These are phyloP conservation scores for Penicillium hordei DNA, from an alignment of 2,329 filamentous ascomycete genomes.

Conservation along the genomic window DNA sequence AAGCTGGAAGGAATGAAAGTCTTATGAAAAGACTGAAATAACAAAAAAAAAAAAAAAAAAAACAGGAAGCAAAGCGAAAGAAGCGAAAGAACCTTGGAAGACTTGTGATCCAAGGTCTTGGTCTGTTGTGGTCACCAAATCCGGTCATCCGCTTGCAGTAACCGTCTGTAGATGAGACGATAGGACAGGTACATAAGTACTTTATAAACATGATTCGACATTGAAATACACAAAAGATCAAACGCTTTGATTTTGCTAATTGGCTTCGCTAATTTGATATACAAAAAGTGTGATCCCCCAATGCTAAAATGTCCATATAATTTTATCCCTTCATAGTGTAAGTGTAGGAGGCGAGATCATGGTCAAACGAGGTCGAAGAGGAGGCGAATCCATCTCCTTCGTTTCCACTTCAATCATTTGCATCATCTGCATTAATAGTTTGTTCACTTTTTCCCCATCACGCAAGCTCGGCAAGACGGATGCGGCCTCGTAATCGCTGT, in stretches of 20 bases:
- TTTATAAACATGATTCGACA: background rate
- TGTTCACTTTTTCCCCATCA: conserved; percentile 30
- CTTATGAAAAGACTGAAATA: conserved; percentile 1
- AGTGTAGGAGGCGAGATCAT: conserved; percentile 14
- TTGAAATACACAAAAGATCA: background rate
- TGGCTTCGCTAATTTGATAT: background rate
- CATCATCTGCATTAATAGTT: conserved; percentile 32
- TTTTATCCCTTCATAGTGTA: background rate
- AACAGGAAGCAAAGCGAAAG: background rate
- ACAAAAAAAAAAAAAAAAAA: background rate
- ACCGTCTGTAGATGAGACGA: background rate
- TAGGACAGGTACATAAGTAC: background rate
- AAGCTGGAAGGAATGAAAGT: background rate
- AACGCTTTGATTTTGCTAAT: background rate
- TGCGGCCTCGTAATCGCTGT: conserved; percentile 37
- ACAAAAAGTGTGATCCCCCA: background rate
- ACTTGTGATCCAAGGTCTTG: background rate
- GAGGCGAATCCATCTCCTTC: conserved; percentile 32
- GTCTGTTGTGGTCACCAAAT: conserved; percentile 21
- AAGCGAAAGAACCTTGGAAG: background rate
- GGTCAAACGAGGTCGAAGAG: conserved; percentile 25
- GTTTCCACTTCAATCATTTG: conserved; percentile 30
- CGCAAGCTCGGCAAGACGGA: conserved; percentile 35
- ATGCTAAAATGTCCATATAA: conserved; percentile 1
- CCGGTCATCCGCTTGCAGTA: conserved; percentile 25